A percentile compares a stretch with the other conserved stretches of the same genome.
These are phyloP conservation scores for Stentor roeselii DNA, from an alignment of 73 alveolate genomes.

Conservation along the genomic window DNA sequence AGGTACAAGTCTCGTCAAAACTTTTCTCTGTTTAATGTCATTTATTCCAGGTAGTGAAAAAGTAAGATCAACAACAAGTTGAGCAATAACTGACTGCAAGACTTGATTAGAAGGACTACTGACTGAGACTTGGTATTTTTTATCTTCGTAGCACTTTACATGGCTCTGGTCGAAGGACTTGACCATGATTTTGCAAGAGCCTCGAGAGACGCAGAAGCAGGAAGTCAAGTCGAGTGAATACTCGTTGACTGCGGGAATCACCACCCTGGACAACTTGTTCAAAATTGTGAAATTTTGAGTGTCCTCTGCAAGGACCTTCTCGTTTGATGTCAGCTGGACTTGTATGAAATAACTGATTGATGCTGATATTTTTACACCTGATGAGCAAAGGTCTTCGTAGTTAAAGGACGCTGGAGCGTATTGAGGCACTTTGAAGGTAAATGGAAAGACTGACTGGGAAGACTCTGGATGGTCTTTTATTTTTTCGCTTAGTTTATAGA, in stretches of 20 bases:
- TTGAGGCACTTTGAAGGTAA: conserved; percentile 7
- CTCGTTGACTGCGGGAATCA: background rate
- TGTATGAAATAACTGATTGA: background rate
- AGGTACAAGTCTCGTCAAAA: background rate
- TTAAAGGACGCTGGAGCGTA: background rate
- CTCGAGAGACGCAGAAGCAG: background rate
- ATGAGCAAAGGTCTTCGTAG: background rate
- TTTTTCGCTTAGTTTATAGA: background rate
- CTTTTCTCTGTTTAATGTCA: background rate
- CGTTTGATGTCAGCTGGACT: background rate
- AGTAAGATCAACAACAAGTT: background rate
- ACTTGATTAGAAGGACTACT: background rate
- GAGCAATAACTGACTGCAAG: conserved; percentile 15
- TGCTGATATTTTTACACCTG: background rate
- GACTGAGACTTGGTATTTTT: background rate
- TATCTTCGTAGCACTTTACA: background rate
- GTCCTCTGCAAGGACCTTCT: background rate
- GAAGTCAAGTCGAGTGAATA: background rate
- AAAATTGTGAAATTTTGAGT: too few species aligned
- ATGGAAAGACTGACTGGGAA: conserved; percentile 17
- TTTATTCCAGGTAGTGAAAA: background rate
- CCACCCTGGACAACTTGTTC: background rate
- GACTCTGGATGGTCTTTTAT: background rate
- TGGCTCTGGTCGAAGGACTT: background rate
- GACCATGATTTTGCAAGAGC: background rate